A percentile compares a stretch with the other conserved stretches of the same genome.
Evolutionary conservation across 2,329 filamentous ascomycete genomes (phyloP).

Genomic region (Colletotrichum lupini): DNA sequence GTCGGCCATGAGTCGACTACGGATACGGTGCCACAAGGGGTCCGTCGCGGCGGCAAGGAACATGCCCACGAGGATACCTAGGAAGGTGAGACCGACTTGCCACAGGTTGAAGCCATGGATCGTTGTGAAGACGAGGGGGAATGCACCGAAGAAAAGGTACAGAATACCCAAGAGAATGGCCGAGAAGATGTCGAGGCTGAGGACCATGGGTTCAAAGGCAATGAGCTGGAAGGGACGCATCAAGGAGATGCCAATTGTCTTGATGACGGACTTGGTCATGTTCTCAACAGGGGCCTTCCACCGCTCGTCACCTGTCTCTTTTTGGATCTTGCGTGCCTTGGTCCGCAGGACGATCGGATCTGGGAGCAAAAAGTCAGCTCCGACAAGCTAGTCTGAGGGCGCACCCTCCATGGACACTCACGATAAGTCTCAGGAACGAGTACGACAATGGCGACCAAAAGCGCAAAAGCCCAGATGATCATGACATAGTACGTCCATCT

Average conservation of each 20-base stretch:
- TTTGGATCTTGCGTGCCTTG: conserved; percentile 77
- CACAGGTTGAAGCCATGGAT: conserved; percentile 83
- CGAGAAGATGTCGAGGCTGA: conserved; percentile 84
- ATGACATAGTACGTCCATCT: conserved; percentile 88
- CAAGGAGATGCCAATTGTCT: conserved; percentile 69
- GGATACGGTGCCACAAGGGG: conserved; percentile 73
- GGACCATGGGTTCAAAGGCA: conserved; percentile 84
- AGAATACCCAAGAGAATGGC: conserved; percentile 88
- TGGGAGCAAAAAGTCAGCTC: conserved; percentile 39
- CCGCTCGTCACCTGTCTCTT: conserved; percentile 80
- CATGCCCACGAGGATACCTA: conserved; percentile 79
- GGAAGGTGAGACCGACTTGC: conserved; percentile 83
- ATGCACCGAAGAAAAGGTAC: conserved; percentile 92
- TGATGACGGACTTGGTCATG: conserved; percentile 72
- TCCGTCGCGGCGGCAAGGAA: conserved; percentile 69
- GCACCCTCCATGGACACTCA: conserved; percentile 46
- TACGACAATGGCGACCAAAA: conserved; percentile 73
- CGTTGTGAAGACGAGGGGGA: conserved; percentile 80
- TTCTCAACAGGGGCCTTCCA: conserved; percentile 85
- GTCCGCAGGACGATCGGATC: conserved; percentile 76
- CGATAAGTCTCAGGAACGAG: conserved; percentile 91
- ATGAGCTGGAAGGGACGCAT: conserved; percentile 83
- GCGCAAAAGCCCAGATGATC: conserved; percentile 80
- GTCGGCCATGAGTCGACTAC: conserved; percentile 66
- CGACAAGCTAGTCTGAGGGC: not conserved